Conservation (phyloP, 306 rosid species). For the Cotoneaster glaucophyllus region DNA sequence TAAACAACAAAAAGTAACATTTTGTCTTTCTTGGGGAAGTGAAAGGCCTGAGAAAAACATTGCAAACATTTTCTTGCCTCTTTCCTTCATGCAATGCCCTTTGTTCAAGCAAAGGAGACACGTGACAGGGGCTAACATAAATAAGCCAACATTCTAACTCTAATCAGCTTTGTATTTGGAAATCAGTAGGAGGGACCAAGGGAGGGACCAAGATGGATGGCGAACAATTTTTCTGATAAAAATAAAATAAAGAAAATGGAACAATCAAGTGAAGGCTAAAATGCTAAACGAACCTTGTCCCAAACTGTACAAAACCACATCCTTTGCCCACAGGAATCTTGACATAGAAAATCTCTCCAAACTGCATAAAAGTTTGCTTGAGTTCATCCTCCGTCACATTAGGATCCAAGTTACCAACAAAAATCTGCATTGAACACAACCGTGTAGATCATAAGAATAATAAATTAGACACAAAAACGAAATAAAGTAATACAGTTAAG, state of each 20-base stretch:
- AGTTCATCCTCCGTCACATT: constrained; percentile 70
- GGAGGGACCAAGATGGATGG: neutral
- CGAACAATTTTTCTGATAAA: neutral
- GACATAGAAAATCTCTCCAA: constrained; percentile 65
- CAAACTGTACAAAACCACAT: constrained; percentile 80
- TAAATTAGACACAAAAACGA: neutral
- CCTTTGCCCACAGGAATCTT: constrained; percentile 82
- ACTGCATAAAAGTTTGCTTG: constrained; percentile 75
- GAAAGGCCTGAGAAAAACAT: neutral
- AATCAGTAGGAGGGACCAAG: neutral
- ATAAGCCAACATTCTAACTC: neutral
- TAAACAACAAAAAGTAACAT: neutral
- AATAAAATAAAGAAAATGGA: neutral
- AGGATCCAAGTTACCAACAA: constrained; percentile 86
- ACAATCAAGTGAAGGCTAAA: neutral
- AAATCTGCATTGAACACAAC: constrained; percentile 40
- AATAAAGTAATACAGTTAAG: neutral
- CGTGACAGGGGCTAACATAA: neutral
- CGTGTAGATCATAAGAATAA: constrained; percentile 10
- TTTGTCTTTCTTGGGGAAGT: neutral
- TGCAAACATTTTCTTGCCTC: neutral
- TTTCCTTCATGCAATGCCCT: neutral
- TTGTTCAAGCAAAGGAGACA: neutral
- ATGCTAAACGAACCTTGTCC: constrained; percentile 47
- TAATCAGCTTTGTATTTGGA: neutral